A percentile compares a stretch with the other conserved stretches of the same genome.
Evolutionary conservation across 75 land plant species (phyloP).

Genomic region (Azolla pinnata): DNA sequence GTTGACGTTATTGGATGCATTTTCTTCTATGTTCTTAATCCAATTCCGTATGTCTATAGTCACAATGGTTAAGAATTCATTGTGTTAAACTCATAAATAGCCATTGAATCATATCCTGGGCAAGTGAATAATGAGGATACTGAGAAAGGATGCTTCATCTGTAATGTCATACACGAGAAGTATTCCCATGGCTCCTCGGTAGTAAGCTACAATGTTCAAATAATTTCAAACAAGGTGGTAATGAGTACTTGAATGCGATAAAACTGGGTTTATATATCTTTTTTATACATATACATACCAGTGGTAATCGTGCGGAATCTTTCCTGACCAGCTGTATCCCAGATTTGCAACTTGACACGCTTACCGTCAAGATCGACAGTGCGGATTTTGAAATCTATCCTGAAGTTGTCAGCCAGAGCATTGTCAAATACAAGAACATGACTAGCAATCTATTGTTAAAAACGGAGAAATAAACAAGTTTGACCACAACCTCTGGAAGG

Average conservation of each 20-base stretch:
- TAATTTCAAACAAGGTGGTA: too few species aligned
- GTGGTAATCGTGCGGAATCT: slow-evolving; percentile 56
- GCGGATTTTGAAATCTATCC: slow-evolving; percentile 50
- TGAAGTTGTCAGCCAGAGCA: too few species aligned
- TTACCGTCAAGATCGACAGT: slow-evolving; percentile 54
- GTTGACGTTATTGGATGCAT: slow-evolving; percentile 72
- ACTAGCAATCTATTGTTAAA: too few species aligned
- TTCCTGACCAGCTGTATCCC: slow-evolving; percentile 64
- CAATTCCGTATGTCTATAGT: slow-evolving; percentile 54
- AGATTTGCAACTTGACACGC: slow-evolving; percentile 51
- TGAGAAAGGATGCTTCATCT: slow-evolving; percentile 52
- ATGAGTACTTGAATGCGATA: slow-evolving; percentile 1
- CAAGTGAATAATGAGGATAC: slow-evolving; percentile 15
- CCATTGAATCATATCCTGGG: background rate
- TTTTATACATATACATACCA: slow-evolving; percentile 18
- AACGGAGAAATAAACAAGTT: too few species aligned
- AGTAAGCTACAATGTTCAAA: slow-evolving; percentile 27
- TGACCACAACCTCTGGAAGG: too few species aligned
- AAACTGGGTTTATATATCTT: too few species aligned
- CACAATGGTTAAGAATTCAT: background rate
- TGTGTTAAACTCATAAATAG: background rate
- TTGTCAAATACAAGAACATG: too few species aligned
- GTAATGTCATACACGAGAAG: slow-evolving; percentile 48
- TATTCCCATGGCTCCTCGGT: slow-evolving; percentile 52
- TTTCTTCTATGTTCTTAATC: slow-evolving; percentile 73